These are phyloP conservation scores for Ganoderma boninense DNA, from an alignment of 1,284 basidiomycete genomes.

Conservation along the genomic window DNA sequence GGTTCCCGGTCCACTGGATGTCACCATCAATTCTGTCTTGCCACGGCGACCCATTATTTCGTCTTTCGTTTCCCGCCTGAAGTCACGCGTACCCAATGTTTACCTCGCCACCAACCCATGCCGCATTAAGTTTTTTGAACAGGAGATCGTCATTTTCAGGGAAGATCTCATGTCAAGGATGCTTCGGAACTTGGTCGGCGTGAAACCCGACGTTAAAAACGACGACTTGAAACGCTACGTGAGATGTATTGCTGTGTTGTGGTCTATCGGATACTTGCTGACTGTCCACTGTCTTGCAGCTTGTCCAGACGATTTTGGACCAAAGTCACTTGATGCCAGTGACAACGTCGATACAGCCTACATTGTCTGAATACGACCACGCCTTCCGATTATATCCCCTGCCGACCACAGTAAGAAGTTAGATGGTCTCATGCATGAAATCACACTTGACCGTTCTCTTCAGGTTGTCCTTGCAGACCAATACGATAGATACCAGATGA, in stretches of 20 bases:
- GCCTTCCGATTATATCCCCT: slow-evolving; percentile 93
- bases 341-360: slow-evolving; percentile 85
- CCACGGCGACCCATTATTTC: slow-evolving; percentile 85
- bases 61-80: slow-evolving; percentile 74
- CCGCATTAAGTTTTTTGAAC: slow-evolving; percentile 93
- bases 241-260: slow-evolving; percentile 40
- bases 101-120: slow-evolving; percentile 94
- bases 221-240: slow-evolving; percentile 91
- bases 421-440: slow-evolving; percentile 15
- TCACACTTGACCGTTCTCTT: slow-evolving; percentile 2
- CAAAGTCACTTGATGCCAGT: slow-evolving; percentile 93
- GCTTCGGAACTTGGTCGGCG: slow-evolving; percentile 89
- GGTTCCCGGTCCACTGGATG: slow-evolving; percentile 93
- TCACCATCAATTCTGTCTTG: slow-evolving; percentile 78
- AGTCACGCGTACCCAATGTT: slow-evolving; percentile 76
- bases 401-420: slow-evolving; percentile 81
- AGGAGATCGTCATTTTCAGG: slow-evolving; percentile 94
- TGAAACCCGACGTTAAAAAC: slow-evolving; percentile 78
- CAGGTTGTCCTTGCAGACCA: slow-evolving; percentile 96
- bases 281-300: slow-evolving; percentile 54
- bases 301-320: slow-evolving; percentile 93
- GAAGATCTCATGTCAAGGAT: slow-evolving; percentile 96
- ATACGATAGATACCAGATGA: slow-evolving; percentile 95
- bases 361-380: slow-evolving; percentile 93
- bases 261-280: background rate